These are phyloP conservation scores for Arabidopsis arenosa DNA, from an alignment of 345 rosid species.

Conservation along the genomic window DNA sequence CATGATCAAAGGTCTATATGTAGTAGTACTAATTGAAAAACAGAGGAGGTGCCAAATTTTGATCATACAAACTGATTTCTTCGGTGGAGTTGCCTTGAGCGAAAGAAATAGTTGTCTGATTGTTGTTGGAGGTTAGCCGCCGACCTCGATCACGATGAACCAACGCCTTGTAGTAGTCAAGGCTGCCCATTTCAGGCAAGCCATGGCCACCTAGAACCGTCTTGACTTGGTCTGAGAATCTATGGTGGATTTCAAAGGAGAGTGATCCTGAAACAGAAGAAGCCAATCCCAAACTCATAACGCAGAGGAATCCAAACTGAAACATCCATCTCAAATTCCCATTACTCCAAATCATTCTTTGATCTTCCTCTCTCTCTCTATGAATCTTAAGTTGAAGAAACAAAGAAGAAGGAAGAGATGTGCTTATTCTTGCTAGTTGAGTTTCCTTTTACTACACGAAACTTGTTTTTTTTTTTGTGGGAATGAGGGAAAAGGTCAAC, in stretches of 20 bases:
- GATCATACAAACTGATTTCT: slow-evolving; percentile 54
- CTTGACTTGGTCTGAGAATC: slow-evolving; percentile 83
- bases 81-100: slow-evolving; percentile 65
- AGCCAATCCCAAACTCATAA: slow-evolving; percentile 34
- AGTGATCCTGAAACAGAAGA: slow-evolving; percentile 52
- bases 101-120: slow-evolving; percentile 67
- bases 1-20: slow-evolving; percentile 1
- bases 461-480: background rate
- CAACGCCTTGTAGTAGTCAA: slow-evolving; percentile 64
- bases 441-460: slow-evolving; percentile 41
- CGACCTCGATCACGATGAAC: slow-evolving; percentile 83
- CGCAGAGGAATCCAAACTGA: slow-evolving; percentile 28
- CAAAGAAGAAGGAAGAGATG: background rate
- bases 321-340: slow-evolving; percentile 36
- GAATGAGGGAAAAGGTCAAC: slow-evolving; percentile 27
- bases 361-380: background rate
- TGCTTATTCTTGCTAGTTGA: slow-evolving; percentile 28
- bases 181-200: slow-evolving; percentile 74
- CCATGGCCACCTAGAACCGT: slow-evolving; percentile 61
- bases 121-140: slow-evolving; percentile 52
- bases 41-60: background rate
- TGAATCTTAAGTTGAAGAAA: background rate
- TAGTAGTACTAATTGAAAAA: background rate
- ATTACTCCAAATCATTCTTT: slow-evolving; percentile 21
- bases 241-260: slow-evolving; percentile 76